phyloP scores from a whole-genome alignment of 345 rosid genomes.

The Triadica sebifera region DNA sequence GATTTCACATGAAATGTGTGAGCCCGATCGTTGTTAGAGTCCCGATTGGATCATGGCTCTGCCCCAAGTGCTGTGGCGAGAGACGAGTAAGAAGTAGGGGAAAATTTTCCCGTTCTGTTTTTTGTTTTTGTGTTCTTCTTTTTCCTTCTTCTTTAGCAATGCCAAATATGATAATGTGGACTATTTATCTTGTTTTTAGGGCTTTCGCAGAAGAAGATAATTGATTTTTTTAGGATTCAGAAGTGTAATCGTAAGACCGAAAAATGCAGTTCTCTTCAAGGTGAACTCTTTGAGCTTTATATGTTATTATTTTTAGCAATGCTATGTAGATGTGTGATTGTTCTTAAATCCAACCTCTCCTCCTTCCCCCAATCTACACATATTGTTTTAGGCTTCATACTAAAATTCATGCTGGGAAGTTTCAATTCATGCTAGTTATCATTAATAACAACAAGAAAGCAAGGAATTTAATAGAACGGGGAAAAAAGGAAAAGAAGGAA shows the following conservation, averaged over 20 bases:
- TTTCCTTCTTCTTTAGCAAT: background rate
- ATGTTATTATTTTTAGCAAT: background rate
- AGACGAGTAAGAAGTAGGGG: slow-evolving; percentile 81
- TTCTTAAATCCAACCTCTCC: too few species aligned
- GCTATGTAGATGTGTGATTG: too few species aligned
- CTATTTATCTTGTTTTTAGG: slow-evolving; percentile 37
- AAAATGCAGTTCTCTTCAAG: slow-evolving; percentile 45
- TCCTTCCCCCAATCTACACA: too few species aligned
- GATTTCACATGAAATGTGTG: slow-evolving; percentile 88
- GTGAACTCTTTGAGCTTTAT: slow-evolving; percentile 23
- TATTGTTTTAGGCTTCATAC: too few species aligned
- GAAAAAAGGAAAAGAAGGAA: too few species aligned
- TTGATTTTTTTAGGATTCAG: slow-evolving; percentile 76
- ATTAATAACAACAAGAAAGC: too few species aligned
- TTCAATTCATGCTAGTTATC: too few species aligned
- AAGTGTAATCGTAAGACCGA: slow-evolving; percentile 35
- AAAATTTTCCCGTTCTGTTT: background rate
- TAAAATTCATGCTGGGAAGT: too few species aligned
- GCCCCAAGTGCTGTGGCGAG: slow-evolving; percentile 63
- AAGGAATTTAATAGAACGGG: too few species aligned
- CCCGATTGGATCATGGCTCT: slow-evolving; percentile 81
- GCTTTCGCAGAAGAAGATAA: slow-evolving; percentile 79
- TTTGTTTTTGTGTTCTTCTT: background rate
- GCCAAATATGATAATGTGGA: slow-evolving; percentile 16
- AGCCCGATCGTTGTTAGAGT: slow-evolving; percentile 78